phyloP scores from a whole-genome alignment of 2,329 filamentous ascomycete species.

The Didymellaceae sp. region DNA sequence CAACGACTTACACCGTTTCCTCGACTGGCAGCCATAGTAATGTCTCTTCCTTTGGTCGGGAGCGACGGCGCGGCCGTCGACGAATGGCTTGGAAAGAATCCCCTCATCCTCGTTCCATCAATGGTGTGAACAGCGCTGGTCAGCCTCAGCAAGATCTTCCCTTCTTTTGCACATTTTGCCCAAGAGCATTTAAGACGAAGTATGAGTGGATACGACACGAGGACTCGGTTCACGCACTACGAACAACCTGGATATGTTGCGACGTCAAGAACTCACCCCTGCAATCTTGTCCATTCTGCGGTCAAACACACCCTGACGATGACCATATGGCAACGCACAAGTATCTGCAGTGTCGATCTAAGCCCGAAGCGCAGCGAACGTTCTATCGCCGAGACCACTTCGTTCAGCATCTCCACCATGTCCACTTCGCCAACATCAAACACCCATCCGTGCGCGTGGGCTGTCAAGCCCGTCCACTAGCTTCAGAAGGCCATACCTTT shows the following conservation, averaged over 20 bases:
- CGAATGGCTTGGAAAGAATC: conserved; percentile 46
- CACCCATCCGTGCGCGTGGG: conserved; percentile 43
- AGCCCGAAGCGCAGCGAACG: conserved; percentile 45
- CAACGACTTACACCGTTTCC: conserved; percentile 42
- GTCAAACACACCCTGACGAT: conserved; percentile 40
- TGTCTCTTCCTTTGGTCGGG: conserved; percentile 44
- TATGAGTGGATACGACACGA: conserved; percentile 49
- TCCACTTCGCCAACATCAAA: conserved; percentile 44
- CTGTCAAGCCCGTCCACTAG: conserved; percentile 40
- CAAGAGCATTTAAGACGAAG: conserved; percentile 46
- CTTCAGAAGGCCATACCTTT: conserved; percentile 39
- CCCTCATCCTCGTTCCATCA: conserved; percentile 37
- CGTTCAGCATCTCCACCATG: conserved; percentile 45
- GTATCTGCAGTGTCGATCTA: conserved; percentile 44
- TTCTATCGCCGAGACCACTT: conserved; percentile 48
- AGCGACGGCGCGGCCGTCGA: conserved; percentile 42
- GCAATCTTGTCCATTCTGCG: conserved; percentile 43
- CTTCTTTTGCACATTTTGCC: conserved; percentile 48
- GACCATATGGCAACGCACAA: conserved; percentile 44
- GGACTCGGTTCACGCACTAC: conserved; percentile 47
- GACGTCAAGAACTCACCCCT: conserved; percentile 34
- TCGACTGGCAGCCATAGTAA: conserved; percentile 43
- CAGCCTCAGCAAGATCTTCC: conserved; percentile 40
- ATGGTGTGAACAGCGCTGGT: conserved; percentile 40
- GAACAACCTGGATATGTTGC: conserved; percentile 48